A percentile compares a stretch with the other conserved stretches of the same genome.
Evolutionary conservation across 2,329 filamentous ascomycete genomes (phyloP).

Genomic region (Aspergillus brasiliensis): DNA sequence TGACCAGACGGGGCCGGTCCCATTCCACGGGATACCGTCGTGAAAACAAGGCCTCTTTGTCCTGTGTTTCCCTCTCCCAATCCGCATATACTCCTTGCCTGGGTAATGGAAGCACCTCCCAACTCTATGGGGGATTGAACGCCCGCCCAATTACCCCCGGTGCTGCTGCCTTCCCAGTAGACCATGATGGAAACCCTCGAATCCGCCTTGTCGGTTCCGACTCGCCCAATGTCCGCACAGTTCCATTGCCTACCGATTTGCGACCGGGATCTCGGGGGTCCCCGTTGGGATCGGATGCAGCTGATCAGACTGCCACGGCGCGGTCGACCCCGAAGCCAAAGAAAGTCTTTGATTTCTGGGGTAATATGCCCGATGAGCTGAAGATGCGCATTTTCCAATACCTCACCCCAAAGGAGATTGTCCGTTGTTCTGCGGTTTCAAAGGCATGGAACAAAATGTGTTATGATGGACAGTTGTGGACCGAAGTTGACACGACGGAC

Average conservation of each 20-base stretch:
- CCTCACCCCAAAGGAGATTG: conserved; percentile 76
- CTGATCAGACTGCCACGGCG: conserved; percentile 21
- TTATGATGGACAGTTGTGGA: conserved; percentile 95
- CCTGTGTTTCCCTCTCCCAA: conserved; percentile 63
- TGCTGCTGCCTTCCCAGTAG: conserved; percentile 46
- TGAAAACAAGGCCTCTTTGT: conserved; percentile 63
- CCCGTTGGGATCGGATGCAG: conserved; percentile 22
- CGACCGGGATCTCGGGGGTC: conserved; percentile 51
- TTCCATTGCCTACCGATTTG: conserved; percentile 66
- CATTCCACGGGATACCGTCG: conserved; percentile 69
- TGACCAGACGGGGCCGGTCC: conserved; percentile 64
- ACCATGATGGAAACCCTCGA: conserved; percentile 57
- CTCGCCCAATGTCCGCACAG: conserved; percentile 50
- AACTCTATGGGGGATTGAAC: conserved; percentile 59
- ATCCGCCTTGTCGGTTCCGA: conserved; percentile 58
- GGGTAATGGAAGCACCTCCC: conserved; percentile 57
- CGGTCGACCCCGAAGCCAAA: conserved; percentile 32
- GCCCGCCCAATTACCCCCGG: conserved; percentile 58
- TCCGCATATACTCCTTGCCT: conserved; percentile 57
- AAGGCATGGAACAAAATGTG: conserved; percentile 79
- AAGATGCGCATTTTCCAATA: conserved; percentile 75
- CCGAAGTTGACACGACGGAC: conserved; percentile 75
- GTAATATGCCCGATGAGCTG: conserved; percentile 77
- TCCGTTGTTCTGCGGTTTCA: conserved; percentile 75
- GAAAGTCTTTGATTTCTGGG: conserved; percentile 70